Base-by-base conservation (phyloP, 306 rosid genomes). In the Quillaja saponaria region DNA sequence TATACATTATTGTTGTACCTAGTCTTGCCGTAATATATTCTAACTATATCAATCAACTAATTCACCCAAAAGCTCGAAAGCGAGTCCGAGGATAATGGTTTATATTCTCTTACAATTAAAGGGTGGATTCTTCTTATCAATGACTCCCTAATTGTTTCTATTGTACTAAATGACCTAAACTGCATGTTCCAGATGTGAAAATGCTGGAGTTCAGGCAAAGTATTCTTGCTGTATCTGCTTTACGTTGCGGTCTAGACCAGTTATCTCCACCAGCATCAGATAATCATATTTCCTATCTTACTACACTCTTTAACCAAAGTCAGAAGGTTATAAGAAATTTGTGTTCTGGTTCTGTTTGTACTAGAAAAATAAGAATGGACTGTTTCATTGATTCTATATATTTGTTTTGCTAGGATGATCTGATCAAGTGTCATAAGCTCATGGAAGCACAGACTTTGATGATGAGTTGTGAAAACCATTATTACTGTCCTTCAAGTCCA, bases 401-500 rank as follows among this genome's bases (percentile, higher is more conserved):
- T 37, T 71, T 45, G 0, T 35, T 3, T 8, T 37, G 3, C 49
- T 47, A 80, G 89, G 81, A 50, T 17, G 81, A 74, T 65, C 48
- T 77, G 72, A 49, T 60, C 3, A 67, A 47, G 46, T 83, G 89
- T 67, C 75, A 60, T 19, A 34, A 15, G 58, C 51, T 77, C 5
- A 71, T 83, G 88, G 73, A 71, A 58, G 58, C 42, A 17, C 57
- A 64, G 20, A 31, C 31, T 45, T 64, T 28, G 38, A 11, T 28
- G 38, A 11, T 45, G 17, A 58, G 25, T 13, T 12, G 58, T 14
- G 75, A 11, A 16, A 17, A 21, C 14, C 18, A 45, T 21, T 18
- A 63, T 48, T 16, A 21, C 63, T 59, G 67, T 60, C 79, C 81
- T 55, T 60, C 76, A 59, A 80, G 85, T 66, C 89, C 81, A 16